Percentiles rank a stretch among this genome's conserved stretches.
Evolutionary conservation across 2,329 filamentous ascomycete genomes (phyloP).

Genomic region (Ramichloridium luteum): DNA sequence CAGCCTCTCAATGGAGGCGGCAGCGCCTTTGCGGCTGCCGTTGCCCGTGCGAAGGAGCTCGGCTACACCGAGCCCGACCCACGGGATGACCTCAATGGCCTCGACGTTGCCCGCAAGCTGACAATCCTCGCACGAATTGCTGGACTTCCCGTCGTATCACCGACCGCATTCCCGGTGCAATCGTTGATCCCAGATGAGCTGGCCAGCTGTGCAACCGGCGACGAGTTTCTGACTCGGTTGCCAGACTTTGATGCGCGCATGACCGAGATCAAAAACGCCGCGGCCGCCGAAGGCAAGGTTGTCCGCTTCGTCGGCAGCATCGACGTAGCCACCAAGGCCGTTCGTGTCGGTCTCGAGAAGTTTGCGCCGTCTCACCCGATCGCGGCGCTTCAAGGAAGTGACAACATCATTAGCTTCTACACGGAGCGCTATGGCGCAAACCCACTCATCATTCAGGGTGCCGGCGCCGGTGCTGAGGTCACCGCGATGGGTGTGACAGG

Average conservation of each 20-base stretch:
- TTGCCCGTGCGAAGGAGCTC: conserved; percentile 79
- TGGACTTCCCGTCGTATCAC: conserved; percentile 68
- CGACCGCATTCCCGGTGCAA: conserved; percentile 85
- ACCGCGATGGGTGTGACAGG: conserved; percentile 97
- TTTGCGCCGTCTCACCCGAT: conserved; percentile 77
- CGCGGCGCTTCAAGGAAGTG: conserved; percentile 87
- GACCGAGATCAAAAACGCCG: conserved; percentile 75
- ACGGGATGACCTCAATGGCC: conserved; percentile 72
- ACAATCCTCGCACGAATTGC: conserved; percentile 84
- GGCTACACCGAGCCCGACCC: conserved; percentile 89
- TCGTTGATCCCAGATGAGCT: conserved; percentile 83
- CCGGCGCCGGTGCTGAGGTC: conserved; percentile 81
- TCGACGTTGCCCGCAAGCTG: conserved; percentile 88
- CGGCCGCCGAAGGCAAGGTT: conserved; percentile 78
- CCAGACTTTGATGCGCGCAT: conserved; percentile 79
- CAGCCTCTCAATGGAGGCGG: conserved; percentile 65
- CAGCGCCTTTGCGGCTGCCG: conserved; percentile 81
- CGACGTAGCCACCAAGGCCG: conserved; percentile 64
- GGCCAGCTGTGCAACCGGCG: conserved; percentile 60
- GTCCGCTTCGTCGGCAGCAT: conserved; percentile 90
- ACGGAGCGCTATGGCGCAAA: conserved; percentile 87
- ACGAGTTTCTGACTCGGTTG: conserved; percentile 74
- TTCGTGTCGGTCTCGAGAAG: conserved; percentile 87
- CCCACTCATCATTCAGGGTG: conserved; percentile 87
- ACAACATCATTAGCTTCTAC: conserved; percentile 98